Base-by-base conservation (phyloP, 192 early-diverging fungal species). In the Mortierella claussenii region DNA sequence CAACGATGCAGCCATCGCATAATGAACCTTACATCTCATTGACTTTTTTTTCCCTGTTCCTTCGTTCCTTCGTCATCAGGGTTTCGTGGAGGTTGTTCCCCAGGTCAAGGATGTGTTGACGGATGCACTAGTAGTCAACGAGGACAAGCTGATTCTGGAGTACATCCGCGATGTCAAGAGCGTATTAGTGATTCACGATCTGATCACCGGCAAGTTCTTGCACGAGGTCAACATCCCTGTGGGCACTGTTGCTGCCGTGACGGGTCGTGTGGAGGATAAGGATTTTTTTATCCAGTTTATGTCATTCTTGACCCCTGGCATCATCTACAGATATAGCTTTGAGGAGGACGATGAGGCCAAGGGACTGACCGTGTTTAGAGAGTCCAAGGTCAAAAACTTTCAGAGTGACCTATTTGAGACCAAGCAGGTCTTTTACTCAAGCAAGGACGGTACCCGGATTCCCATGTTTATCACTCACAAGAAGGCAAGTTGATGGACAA, bases 401-500 rank as follows among this genome's bases (percentile, higher is more conserved):
- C 68, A 91, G 33, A 63, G 65, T 11, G 65, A 63, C 27, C 28
- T 79, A 26, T 85, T 87, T 32, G 83, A 87, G 60, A 86, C 88
- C 28, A 82, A 86, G 40, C 91, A 93, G 71, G 80, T 90, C 28
- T 93, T 89, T 55, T 88, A 85, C 52, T 36, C 67, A 17, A 82
- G 80, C 59, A 90, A 93, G 75, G 90, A 91, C 55, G 88, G 87
- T 1, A 90, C 88, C 23, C 78, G 73, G 33, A 80, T 91, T 48
- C 90, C 91, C 51, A 88, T 91, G 85, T 93, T 88, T 67, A 85
- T 93, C 53, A 74, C 86, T 24, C 66, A 75, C 65, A 82, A 82
- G 52, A 92, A 57, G 55, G 55, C 34, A 34, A n/a, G n/a, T 10
- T 21, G 13, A 40, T 40, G n/a, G n/a, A n/a, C n/a, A n/a, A n/a